Evolutionary conservation across 192 early-diverging fungal genomes (phyloP).

Genomic region (Backusella liffmaniae): DNA sequence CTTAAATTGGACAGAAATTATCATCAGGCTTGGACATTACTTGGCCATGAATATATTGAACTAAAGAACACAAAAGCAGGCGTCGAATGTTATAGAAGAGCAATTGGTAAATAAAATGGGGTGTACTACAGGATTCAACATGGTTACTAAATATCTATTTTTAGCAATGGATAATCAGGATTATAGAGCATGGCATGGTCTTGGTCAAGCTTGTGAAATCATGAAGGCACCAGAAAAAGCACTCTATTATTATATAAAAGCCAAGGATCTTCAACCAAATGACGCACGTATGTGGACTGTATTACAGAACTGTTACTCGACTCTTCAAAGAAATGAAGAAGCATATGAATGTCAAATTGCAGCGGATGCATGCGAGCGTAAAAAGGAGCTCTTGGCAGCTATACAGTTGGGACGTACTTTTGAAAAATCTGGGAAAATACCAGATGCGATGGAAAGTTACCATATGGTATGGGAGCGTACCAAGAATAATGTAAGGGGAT

Average conservation of each 20-base stretch:
- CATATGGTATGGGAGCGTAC: conserved; percentile 32
- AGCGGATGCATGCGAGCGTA: conserved; percentile 57
- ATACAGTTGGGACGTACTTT: conserved; percentile 60
- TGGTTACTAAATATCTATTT: no score
- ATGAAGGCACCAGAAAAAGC: conserved; percentile 81
- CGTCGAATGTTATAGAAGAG: conserved; percentile 84
- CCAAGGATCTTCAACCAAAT: conserved; percentile 68
- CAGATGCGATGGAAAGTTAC: conserved; percentile 62
- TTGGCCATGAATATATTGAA: conserved; percentile 96
- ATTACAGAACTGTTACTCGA: conserved; percentile 68
- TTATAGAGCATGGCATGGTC: conserved; percentile 89
- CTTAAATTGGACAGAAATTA: conserved; percentile 77
- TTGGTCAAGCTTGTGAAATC: conserved; percentile 89
- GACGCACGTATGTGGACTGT: conserved; percentile 89
- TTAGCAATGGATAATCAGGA: conserved; percentile 76
- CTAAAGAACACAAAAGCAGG: conserved; percentile 87
- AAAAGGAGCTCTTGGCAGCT: conserved; percentile 43
- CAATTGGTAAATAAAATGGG: conserved; percentile 54
- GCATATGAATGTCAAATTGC: conserved; percentile 78
- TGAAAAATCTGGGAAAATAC: conserved; percentile 49
- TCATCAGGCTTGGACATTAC: conserved; percentile 82
- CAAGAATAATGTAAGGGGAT: conserved; percentile 11
- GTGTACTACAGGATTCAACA: not conserved
- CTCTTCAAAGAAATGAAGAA: conserved; percentile 38
- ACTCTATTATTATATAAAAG: conserved; percentile 78